These are phyloP conservation scores for Periconia sp. DNA, from an alignment of 2,329 filamentous ascomycete species.

Conservation along the genomic window DNA sequence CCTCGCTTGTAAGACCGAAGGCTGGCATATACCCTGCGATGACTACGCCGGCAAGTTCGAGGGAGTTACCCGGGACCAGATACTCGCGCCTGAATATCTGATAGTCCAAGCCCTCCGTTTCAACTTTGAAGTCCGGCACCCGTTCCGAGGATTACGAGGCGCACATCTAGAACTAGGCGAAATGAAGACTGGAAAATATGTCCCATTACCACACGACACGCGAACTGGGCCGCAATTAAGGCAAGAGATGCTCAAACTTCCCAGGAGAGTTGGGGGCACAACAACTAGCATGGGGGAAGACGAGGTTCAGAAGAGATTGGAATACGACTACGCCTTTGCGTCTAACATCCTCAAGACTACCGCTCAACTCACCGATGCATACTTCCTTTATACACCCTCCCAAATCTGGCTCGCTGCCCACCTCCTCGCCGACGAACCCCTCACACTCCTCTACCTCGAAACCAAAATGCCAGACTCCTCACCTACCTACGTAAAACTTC, in stretches of 20 bases:
- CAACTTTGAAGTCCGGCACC: constrained; percentile 90
- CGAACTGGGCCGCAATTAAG: constrained; percentile 30
- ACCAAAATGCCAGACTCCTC: constrained; percentile 48
- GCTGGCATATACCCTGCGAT: constrained; percentile 71
- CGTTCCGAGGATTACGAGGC: constrained; percentile 85
- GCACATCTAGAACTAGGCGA: constrained; percentile 81
- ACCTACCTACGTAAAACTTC: constrained; percentile 39
- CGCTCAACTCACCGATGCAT: constrained; percentile 88
- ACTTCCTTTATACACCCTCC: constrained; percentile 92
- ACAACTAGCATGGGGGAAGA: constrained; percentile 19
- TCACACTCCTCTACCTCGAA: constrained; percentile 58
- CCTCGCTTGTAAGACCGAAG: constrained; percentile 92
- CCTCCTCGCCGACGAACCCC: constrained; percentile 72
- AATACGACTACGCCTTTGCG: constrained; percentile 73
- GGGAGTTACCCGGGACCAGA: constrained; percentile 74
- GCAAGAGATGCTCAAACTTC: constrained; percentile 34
- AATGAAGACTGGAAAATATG: constrained; percentile 66
- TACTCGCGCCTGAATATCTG: constrained; percentile 90
- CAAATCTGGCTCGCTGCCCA: constrained; percentile 91
- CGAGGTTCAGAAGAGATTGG: constrained; percentile 54
- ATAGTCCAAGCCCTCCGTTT: constrained; percentile 92
- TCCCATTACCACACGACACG: constrained; percentile 24
- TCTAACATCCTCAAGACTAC: constrained; percentile 64
- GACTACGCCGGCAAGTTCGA: constrained; percentile 59
- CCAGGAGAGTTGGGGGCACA: constrained; percentile 20